Base-by-base conservation (phyloP, 1,139 yeast genomes). In the Suhomyces terraborum region DNA sequence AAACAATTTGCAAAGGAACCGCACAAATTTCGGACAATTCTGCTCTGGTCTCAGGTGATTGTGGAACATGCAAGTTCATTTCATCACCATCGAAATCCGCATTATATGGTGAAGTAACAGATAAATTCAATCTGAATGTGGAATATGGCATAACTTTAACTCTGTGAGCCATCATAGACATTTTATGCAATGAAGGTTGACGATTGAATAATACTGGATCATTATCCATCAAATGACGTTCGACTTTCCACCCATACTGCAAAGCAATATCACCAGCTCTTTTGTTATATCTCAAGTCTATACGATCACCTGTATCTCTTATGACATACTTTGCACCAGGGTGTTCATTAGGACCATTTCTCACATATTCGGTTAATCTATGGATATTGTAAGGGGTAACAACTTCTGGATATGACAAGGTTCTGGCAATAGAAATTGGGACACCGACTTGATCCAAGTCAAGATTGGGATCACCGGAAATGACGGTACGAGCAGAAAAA, bases 61-160 rank as follows among this genome's bases (percentile, higher is more conserved):
- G 99, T 5, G 99, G 99, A 52, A 94, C 99, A 62, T 94, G 99
- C 70, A 94, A 84, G 69, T 94, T 94, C 99, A 94, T 94, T 71
- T 94, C 98, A 67, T 94, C 99, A 75, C 99, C 99, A 73, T 94
- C 99, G 76, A 94, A 94, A 85, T 94, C 99, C 37, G 99, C 99
- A 69, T 94, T 94, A 69, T 94, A 94, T 19, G 99, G 99, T 12
- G 98, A 88, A 0, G 98, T 93, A 38, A 93, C 98, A 12, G 98
- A 93, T 62, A 94, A 74, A 62, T 93, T 94, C 70, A 94, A 75
- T 70, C 99, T 83, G 74, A 94, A 94, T 0, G 99, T 93, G 4
- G 98, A 91, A 62, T 91, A 94, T 10, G 99, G 99, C 96, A 94
- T 91, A 38, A 93, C 98, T 62, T 88, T 89, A 29, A 93, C 98